Percentiles rank a stretch among this genome's conserved stretches.
phyloP scores from a whole-genome alignment of 176 grass and related monocot species.

The Rhynchospora tenuis region DNA sequence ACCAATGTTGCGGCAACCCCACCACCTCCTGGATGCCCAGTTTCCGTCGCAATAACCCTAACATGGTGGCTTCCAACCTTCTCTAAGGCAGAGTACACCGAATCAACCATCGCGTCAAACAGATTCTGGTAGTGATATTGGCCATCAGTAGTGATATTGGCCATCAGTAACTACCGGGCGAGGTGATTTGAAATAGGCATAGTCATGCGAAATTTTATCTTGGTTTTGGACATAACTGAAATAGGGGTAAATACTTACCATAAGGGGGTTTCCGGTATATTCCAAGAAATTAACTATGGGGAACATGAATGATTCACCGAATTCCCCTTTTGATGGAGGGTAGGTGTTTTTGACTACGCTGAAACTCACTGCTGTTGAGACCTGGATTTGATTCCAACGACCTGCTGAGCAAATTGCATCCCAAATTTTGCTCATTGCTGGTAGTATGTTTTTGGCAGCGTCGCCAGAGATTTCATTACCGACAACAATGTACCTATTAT shows the following conservation, averaged over 20 bases:
- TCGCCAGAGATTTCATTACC: constrained; percentile 44
- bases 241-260: constrained; percentile 66
- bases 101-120: constrained; percentile 3
- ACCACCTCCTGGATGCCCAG: too few relatives aligned
- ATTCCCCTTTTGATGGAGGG: constrained; percentile 50
- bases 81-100: constrained; percentile 40
- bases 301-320: constrained; percentile 31
- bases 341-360: constrained; percentile 45
- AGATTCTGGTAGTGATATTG: constrained; percentile 37
- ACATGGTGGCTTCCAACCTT: constrained; percentile 11
- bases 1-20: too few relatives aligned
- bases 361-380: constrained; percentile 58
- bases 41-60: too few relatives aligned
- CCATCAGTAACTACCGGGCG: constrained; percentile 6
- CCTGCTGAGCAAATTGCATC: constrained; percentile 37
- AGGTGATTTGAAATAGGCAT: not conserved
- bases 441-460: constrained; percentile 25
- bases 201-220: not conserved
- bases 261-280: constrained; percentile 38
- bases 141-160: not conserved
- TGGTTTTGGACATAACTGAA: constrained; percentile 21
- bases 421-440: constrained; percentile 3
- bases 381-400: constrained; percentile 33
- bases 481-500: constrained; percentile 28
- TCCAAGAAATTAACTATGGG: constrained; percentile 45